Evolutionary conservation across 2,329 filamentous ascomycete species (phyloP).

Genomic region (Truncatella angustata): DNA sequence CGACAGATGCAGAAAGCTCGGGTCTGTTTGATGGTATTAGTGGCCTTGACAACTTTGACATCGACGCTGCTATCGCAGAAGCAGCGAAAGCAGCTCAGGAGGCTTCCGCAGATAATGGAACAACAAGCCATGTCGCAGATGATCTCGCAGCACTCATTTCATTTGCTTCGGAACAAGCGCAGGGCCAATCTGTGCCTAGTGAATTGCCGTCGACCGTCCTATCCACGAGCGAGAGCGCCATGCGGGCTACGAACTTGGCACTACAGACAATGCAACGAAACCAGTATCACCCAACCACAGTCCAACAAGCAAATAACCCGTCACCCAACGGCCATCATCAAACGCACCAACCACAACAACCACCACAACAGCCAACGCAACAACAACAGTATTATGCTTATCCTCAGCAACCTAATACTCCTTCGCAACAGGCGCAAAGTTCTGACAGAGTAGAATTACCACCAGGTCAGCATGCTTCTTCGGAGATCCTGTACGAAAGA

Average conservation of each 20-base stretch:
- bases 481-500: constrained; percentile 55
- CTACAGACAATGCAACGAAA: constrained; percentile 31
- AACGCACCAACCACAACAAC: constrained; percentile 12
- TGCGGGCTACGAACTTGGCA: constrained; percentile 29
- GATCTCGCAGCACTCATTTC: constrained; percentile 28
- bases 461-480: constrained; percentile 56
- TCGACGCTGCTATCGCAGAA: constrained; percentile 31
- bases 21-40: constrained; percentile 16
- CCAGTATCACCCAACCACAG: constrained; percentile 29
- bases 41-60: constrained; percentile 17
- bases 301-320: constrained; percentile 23
- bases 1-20: constrained; percentile 17
- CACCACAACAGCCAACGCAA: constrained; percentile 17
- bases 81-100: constrained; percentile 29
- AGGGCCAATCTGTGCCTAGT: constrained; percentile 19
- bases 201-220: constrained; percentile 28
- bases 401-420: neutral
- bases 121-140: constrained; percentile 21
- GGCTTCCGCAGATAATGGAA: constrained; percentile 18
- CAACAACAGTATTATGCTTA: constrained; percentile 6
- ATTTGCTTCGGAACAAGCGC: constrained; percentile 27
- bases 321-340: neutral
- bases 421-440: constrained; percentile 10
- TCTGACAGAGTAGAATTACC: constrained; percentile 35
- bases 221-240: constrained; percentile 29